Conservation (phyloP, 2,329 filamentous ascomycete species). For the Xylaria sp. region DNA sequence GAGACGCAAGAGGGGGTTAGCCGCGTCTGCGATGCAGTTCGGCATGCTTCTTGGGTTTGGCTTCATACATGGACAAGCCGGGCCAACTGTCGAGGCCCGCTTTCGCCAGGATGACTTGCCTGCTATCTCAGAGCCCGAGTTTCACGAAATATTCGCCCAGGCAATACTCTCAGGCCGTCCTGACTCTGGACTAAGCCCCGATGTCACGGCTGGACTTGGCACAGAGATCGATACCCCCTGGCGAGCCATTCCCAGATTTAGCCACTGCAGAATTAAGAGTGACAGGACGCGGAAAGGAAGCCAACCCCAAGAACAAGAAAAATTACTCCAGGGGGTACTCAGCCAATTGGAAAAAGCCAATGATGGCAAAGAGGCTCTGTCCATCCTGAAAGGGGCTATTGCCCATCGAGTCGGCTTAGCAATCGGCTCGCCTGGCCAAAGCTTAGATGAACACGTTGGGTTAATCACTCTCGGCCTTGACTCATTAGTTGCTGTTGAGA, state of each 20-base stretch:
- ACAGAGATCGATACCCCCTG: background rate
- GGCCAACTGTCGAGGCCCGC: background rate
- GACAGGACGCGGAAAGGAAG: background rate
- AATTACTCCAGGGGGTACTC: background rate
- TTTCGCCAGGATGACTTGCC: constrained; percentile 10
- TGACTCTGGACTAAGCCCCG: constrained; percentile 3
- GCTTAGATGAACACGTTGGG: background rate
- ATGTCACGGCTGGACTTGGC: constrained; percentile 27
- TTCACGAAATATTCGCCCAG: constrained; percentile 24
- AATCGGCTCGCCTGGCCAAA: background rate
- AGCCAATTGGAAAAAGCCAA: background rate
- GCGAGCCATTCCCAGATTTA: constrained; percentile 6
- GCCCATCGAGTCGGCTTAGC: background rate
- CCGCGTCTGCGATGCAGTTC: constrained; percentile 9
- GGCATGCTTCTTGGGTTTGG: constrained; percentile 16
- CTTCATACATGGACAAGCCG: constrained; percentile 7
- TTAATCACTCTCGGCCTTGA: constrained; percentile 26
- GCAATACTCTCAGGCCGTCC: constrained; percentile 21
- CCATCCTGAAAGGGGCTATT: background rate
- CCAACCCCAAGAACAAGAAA: background rate
- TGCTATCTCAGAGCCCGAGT: constrained; percentile 21
- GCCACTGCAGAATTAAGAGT: background rate
- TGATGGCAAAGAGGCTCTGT: background rate
- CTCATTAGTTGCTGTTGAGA: constrained; percentile 35
- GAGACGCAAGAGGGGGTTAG: constrained; percentile 5